A percentile compares a stretch with the other conserved stretches of the same genome.
Conservation (phyloP, 352 stramenopile genomes). For the Globisporangium yorkense region DNA sequence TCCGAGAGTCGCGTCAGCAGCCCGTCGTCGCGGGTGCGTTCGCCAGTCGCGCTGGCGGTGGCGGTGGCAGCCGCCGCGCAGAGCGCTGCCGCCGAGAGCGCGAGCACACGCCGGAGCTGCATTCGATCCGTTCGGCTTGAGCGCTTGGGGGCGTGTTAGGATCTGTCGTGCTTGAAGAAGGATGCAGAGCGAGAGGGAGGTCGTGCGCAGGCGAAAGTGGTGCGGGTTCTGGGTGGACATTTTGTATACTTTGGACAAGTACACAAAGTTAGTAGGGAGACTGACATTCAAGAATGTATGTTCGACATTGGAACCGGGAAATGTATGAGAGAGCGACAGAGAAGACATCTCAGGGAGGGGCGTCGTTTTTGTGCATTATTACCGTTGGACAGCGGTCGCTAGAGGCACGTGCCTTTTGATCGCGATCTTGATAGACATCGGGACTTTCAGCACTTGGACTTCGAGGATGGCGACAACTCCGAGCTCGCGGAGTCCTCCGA, state of each 20-base stretch:
- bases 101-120: slow-evolving; percentile 71
- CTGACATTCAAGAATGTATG: background rate
- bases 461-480: no score
- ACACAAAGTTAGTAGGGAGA: background rate
- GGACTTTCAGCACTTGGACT: no score
- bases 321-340: background rate
- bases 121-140: slow-evolving; percentile 26
- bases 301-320: background rate
- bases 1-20: slow-evolving; percentile 9
- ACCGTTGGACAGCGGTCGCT: slow-evolving; percentile 6
- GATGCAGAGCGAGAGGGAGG: background rate
- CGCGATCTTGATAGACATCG: no score
- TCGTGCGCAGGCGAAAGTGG: background rate
- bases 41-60: background rate
- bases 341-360: background rate
- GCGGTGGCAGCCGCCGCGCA: background rate
- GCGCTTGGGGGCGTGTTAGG: background rate
- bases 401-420: background rate
- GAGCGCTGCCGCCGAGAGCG: slow-evolving; percentile 21
- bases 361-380: slow-evolving; percentile 5
- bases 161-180: slow-evolving; percentile 15
- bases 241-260: background rate
- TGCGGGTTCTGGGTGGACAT: background rate
- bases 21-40: background rate
- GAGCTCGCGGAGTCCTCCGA: no score